These are phyloP conservation scores for Tephrocybe sp. DNA, from an alignment of 768 basidiomycete genomes.

Conservation along the genomic window DNA sequence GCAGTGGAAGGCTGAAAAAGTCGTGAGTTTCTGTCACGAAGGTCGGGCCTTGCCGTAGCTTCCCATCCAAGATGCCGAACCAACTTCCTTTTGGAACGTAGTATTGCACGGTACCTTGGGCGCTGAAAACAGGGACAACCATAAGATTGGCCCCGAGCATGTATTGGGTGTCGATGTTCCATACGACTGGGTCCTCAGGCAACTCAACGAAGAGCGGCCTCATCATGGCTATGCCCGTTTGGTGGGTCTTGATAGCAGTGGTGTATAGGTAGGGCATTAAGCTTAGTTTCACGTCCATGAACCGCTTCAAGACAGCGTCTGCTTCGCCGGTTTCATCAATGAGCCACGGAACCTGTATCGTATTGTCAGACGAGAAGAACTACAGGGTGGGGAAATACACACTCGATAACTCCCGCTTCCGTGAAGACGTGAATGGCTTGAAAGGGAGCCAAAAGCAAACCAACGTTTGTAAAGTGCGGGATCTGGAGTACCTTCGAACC, in stretches of 20 bases:
- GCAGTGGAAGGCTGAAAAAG: constrained; percentile 27
- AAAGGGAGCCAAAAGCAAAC: constrained; percentile 37
- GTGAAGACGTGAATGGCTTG: constrained; percentile 45
- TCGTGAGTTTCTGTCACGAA: constrained; percentile 27
- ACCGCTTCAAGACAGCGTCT: constrained; percentile 33
- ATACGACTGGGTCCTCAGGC: constrained; percentile 27
- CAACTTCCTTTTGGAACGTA: constrained; percentile 31
- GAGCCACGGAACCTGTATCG: constrained; percentile 38
- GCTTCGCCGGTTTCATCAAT: constrained; percentile 38
- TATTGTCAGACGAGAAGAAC: background rate
- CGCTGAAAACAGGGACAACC: constrained; percentile 30
- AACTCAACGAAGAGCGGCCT: constrained; percentile 34
- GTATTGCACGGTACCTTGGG: constrained; percentile 24
- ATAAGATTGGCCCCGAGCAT: constrained; percentile 30
- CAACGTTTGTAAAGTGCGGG: constrained; percentile 43
- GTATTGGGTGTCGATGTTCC: constrained; percentile 32
- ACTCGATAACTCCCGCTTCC: constrained; percentile 47
- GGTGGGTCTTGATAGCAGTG: constrained; percentile 28
- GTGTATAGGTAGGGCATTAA: constrained; percentile 45
- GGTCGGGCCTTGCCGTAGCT: constrained; percentile 23
- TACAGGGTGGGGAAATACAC: background rate
- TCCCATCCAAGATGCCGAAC: constrained; percentile 28
- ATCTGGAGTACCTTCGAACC: constrained; percentile 35
- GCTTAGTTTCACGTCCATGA: constrained; percentile 39
- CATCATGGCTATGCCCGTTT: constrained; percentile 31